Conservation (phyloP, 306 rosid genomes). For the Arachis stenosperma region DNA sequence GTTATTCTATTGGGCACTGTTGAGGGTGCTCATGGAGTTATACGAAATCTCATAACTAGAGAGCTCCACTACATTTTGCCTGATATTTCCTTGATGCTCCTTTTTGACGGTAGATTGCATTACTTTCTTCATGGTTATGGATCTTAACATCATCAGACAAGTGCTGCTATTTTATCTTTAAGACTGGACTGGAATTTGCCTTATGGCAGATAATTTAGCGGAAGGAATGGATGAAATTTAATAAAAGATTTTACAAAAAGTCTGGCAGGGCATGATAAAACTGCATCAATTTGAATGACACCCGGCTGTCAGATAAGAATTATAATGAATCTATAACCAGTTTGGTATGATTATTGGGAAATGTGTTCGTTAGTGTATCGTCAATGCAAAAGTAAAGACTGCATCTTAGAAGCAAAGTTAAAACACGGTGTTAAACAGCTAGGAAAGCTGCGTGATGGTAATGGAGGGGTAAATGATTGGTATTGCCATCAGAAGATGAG, state of each 20-base stretch:
- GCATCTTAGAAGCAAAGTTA: no score
- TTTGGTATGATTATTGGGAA: background rate
- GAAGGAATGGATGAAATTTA: slow-evolving; percentile 1
- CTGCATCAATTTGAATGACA: background rate
- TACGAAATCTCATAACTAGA: slow-evolving; percentile 7
- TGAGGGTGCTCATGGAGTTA: slow-evolving; percentile 32
- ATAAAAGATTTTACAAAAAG: background rate
- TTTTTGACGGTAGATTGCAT: background rate
- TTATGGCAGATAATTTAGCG: background rate
- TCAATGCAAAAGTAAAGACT: no score
- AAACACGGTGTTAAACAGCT: no score
- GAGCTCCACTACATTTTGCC: slow-evolving; percentile 11
- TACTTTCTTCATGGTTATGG: background rate
- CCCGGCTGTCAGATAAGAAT: background rate
- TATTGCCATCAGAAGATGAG: no score
- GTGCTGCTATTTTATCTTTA: slow-evolving; percentile 1
- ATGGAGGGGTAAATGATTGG: no score
- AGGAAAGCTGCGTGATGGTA: no score
- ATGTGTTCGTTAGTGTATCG: no score
- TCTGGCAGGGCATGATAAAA: background rate
- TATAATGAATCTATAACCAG: no score
- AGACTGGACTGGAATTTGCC: background rate
- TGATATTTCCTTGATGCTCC: slow-evolving; percentile 16
- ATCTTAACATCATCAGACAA: background rate
- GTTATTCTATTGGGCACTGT: slow-evolving; percentile 11